Percentiles rank a stretch among this genome's conserved stretches.
Evolutionary conservation across 805 yeast genomes (phyloP).

Genomic region (Sugiyamaella marilandica): DNA sequence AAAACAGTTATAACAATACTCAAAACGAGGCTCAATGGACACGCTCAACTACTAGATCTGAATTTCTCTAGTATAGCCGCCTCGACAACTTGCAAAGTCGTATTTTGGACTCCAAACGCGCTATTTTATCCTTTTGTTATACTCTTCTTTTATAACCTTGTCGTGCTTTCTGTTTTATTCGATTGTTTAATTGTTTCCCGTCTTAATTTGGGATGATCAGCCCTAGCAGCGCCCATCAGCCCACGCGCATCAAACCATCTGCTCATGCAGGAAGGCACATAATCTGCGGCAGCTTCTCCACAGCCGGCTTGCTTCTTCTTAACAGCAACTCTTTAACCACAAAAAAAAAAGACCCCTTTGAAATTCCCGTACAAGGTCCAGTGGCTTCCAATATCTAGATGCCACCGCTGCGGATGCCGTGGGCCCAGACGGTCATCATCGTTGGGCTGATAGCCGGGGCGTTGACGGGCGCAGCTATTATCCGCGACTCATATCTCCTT

Average conservation of each 20-base stretch:
- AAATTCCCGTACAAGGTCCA: background rate
- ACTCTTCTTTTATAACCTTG: too few relatives aligned
- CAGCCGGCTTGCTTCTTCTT: background rate
- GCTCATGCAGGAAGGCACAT: background rate
- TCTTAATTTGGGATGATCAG: too few relatives aligned
- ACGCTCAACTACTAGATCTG: too few relatives aligned
- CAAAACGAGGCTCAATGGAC: too few relatives aligned
- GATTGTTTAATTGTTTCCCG: too few relatives aligned
- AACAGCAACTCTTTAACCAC: background rate
- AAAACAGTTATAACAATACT: too few relatives aligned
- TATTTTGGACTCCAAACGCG: too few relatives aligned
- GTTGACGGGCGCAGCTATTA: conserved; percentile 1
- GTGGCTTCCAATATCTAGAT: background rate
- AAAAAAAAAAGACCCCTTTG: background rate
- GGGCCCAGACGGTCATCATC: conserved; percentile 1
- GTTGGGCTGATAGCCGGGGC: conserved; percentile 5
- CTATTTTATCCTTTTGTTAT: too few relatives aligned
- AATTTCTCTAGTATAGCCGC: too few relatives aligned
- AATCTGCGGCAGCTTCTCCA: background rate
- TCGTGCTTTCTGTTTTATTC: too few relatives aligned
- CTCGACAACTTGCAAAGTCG: too few relatives aligned
- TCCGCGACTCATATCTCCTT: background rate
- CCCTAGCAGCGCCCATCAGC: background rate
- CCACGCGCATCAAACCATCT: background rate
- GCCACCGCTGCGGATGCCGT: background rate